A percentile compares a stretch with the other conserved stretches of the same genome.
Conservation (phyloP, 139 green algal species). For the Ettlia oleoabundans region DNA sequence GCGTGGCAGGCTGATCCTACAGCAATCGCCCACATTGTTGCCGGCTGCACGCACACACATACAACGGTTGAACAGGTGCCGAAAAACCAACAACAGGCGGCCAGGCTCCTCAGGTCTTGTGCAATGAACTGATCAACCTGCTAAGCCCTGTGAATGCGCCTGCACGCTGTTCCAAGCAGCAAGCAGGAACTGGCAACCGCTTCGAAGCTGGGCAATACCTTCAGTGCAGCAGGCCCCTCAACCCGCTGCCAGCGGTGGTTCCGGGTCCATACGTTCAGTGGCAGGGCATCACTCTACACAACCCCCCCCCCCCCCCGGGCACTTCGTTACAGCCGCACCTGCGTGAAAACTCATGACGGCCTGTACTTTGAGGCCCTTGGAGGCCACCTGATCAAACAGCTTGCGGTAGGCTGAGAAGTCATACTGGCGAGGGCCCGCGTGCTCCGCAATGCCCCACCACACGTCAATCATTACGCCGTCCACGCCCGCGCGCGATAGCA, state of each 20-base stretch:
- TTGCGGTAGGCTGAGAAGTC: slow-evolving; percentile 87
- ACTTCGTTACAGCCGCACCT: slow-evolving; percentile 61
- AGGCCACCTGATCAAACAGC: slow-evolving; percentile 66
- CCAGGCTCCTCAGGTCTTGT: neutral
- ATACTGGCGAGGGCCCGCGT: slow-evolving; percentile 74
- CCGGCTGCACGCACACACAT: slow-evolving; percentile 56
- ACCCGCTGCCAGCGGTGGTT: no score
- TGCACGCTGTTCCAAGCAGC: no score
- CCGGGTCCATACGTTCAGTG: no score
- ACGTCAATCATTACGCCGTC: slow-evolving; percentile 95
- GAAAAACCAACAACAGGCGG: neutral
- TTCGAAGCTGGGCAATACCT: no score
- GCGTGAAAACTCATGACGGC: slow-evolving; percentile 95
- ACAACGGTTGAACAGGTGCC: neutral
- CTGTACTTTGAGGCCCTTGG: slow-evolving; percentile 75
- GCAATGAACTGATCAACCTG: no score
- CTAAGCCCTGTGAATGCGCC: no score
- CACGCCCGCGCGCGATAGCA: slow-evolving; percentile 81
- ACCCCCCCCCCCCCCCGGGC: no score
- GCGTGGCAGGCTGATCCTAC: slow-evolving; percentile 90
- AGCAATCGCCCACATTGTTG: slow-evolving; percentile 92
- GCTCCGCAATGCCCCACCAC: slow-evolving; percentile 92
- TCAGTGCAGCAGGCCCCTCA: no score
- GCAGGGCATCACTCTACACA: no score
- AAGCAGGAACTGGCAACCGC: no score